Evolutionary conservation across 495 filamentous ascomycete genomes (phyloP).

Genomic region (Pseudotulostoma volvatum): DNA sequence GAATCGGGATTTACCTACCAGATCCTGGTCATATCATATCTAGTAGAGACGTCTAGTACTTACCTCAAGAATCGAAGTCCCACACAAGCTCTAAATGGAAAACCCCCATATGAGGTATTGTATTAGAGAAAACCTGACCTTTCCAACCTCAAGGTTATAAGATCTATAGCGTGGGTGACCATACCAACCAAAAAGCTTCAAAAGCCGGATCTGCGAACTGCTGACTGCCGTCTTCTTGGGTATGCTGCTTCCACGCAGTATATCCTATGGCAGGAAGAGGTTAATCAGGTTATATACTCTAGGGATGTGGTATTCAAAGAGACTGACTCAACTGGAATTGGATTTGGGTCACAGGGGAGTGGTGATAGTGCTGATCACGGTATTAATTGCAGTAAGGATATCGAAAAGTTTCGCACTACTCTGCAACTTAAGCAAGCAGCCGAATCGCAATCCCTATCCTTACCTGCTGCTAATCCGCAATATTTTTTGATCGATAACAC

Average conservation of each 20-base stretch:
- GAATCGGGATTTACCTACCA: no score
- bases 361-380: background rate
- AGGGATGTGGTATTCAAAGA: background rate
- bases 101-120: slow-evolving; percentile 14
- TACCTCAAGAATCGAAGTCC: slow-evolving; percentile 12
- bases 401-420: background rate
- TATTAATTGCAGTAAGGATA: background rate
- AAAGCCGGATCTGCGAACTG: background rate
- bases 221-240: background rate
- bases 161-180: slow-evolving; percentile 4
- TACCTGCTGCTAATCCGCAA: no score
- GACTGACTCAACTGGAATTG: no score
- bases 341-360: background rate
- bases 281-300: background rate
- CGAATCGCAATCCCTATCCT: background rate
- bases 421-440: background rate
- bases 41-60: slow-evolving; percentile 8
- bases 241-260: background rate
- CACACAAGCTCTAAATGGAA: slow-evolving; percentile 7
- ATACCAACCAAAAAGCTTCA: background rate
- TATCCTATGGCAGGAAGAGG: background rate
- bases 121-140: slow-evolving; percentile 12
- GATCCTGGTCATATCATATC: no score
- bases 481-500: no score
- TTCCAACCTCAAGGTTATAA: slow-evolving; percentile 11